Percentiles rank a stretch among this genome's conserved stretches.
These are phyloP conservation scores for Plasmodium coatneyi DNA, from an alignment of 169 alveolate species.

Conservation along the genomic window DNA sequence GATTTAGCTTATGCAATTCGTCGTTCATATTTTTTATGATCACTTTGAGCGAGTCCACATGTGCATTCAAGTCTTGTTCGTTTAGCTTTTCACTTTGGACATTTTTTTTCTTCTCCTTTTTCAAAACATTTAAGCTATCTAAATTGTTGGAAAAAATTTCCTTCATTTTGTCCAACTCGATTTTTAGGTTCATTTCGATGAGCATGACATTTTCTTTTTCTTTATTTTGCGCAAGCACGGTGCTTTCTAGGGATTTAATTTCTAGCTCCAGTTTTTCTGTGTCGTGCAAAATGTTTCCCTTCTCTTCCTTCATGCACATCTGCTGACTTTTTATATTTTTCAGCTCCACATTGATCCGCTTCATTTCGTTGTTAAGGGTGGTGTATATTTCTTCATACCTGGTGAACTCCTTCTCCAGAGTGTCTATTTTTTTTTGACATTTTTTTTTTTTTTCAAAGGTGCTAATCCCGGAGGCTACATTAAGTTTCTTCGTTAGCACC, in stretches of 20 bases:
- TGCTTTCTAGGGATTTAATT: slow-evolving; percentile 55
- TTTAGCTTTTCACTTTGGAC: slow-evolving; percentile 29
- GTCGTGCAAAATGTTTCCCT: background rate
- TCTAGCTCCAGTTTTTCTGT: slow-evolving; percentile 43
- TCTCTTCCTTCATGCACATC: slow-evolving; percentile 19
- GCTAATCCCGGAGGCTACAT: slow-evolving; percentile 24
- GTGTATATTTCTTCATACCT: slow-evolving; percentile 45
- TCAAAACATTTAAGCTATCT: slow-evolving; percentile 37
- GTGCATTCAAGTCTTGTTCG: slow-evolving; percentile 62
- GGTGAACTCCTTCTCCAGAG: slow-evolving; percentile 53
- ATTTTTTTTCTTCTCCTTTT: slow-evolving; percentile 14
- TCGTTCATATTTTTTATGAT: slow-evolving; percentile 54
- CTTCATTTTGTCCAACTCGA: slow-evolving; percentile 54
- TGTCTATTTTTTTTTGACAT: slow-evolving; percentile 43
- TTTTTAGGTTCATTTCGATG: slow-evolving; percentile 57
- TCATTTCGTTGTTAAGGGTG: slow-evolving; percentile 57
- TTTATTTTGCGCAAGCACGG: slow-evolving; percentile 27
- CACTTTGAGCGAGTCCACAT: slow-evolving; percentile 39
- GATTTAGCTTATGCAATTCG: slow-evolving; percentile 64
- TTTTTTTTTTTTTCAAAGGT: slow-evolving; percentile 70
- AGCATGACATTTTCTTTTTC: slow-evolving; percentile 70
- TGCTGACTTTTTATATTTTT: slow-evolving; percentile 54
- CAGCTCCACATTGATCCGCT: slow-evolving; percentile 49
- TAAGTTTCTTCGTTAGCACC: slow-evolving; percentile 61
- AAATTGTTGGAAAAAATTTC: slow-evolving; percentile 37